A percentile compares a stretch with the other conserved stretches of the same genome.
These are phyloP conservation scores for Nakaseomyces bracarensis DNA, from an alignment of 1,139 yeast genomes.

Conservation along the genomic window DNA sequence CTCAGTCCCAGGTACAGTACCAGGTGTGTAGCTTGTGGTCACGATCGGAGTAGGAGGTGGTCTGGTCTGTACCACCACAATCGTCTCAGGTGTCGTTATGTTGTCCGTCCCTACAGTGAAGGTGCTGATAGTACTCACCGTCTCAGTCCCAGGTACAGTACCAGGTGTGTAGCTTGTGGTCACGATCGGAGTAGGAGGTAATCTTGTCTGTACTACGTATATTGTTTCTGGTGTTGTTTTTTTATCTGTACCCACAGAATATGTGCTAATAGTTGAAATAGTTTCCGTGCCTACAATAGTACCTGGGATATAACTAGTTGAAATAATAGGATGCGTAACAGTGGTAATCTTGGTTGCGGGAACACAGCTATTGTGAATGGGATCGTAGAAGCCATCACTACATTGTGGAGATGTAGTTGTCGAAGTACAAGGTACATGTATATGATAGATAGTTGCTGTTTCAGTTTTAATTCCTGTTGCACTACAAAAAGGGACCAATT, in stretches of 20 bases:
- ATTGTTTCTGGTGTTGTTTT: slow-evolving; percentile 15
- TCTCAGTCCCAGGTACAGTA: slow-evolving; percentile 10
- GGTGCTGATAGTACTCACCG: slow-evolving; percentile 11
- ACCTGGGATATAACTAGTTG: slow-evolving; percentile 22
- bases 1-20: not conserved
- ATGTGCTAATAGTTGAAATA: slow-evolving; percentile 12
- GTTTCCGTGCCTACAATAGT: slow-evolving; percentile 18
- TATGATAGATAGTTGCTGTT: too few species aligned
- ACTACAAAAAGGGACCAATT: too few species aligned
- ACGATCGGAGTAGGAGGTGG: not conserved
- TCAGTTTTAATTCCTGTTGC: too few species aligned
- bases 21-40: too few species aligned
- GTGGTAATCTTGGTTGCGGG: too few species aligned
- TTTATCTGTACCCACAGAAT: slow-evolving; percentile 9
- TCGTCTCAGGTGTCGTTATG: slow-evolving; percentile 9
- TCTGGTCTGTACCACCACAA: slow-evolving; percentile 9
- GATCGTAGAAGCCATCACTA: too few species aligned
- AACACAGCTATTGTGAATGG: too few species aligned
- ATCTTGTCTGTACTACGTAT: slow-evolving; percentile 12
- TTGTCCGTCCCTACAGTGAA: slow-evolving; percentile 6
- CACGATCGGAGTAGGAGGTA: slow-evolving; percentile 9
- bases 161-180: not conserved
- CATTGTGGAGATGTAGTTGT: too few species aligned
- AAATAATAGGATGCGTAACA: too few species aligned
- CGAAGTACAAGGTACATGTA: too few species aligned